phyloP scores from a whole-genome alignment of 768 basidiomycete genomes.

The Lyophyllum shimeji region DNA sequence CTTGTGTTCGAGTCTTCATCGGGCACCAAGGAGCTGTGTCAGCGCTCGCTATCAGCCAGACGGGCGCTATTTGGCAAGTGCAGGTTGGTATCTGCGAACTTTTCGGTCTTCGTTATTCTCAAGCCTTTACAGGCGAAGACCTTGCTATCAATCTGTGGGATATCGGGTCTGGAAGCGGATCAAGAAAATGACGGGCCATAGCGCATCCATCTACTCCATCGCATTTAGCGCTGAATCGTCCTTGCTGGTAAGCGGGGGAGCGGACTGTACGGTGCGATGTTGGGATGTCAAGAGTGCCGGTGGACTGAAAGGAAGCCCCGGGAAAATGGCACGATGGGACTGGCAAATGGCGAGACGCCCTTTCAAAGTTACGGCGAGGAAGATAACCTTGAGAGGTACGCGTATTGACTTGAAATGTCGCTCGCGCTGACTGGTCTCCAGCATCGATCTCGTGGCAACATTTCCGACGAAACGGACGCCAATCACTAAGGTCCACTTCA shows the following conservation, averaged over 20 bases:
- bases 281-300: slow-evolving; percentile 93
- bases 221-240: slow-evolving; percentile 92
- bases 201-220: slow-evolving; percentile 84
- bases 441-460: slow-evolving; percentile 82
- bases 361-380: slow-evolving; percentile 46
- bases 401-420: slow-evolving; percentile 13
- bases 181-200: slow-evolving; percentile 96
- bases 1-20: slow-evolving; percentile 92
- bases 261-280: slow-evolving; percentile 96
- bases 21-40: slow-evolving; percentile 92
- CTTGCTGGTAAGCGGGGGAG: slow-evolving; percentile 85
- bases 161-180: slow-evolving; percentile 88
- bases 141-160: slow-evolving; percentile 96
- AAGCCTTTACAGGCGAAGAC: slow-evolving; percentile 65
- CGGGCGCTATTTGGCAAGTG: slow-evolving; percentile 90
- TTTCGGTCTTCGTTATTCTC: background rate
- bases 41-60: slow-evolving; percentile 86
- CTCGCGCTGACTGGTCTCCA: slow-evolving; percentile 29
- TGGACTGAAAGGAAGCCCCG: slow-evolving; percentile 56
- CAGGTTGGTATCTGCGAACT: slow-evolving; percentile 45
- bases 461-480: slow-evolving; percentile 97
- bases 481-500: slow-evolving; percentile 89
- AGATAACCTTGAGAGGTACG: slow-evolving; percentile 72
- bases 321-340: slow-evolving; percentile 46
- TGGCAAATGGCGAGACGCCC: slow-evolving; percentile 20